Percentiles rank a stretch among this genome's conserved stretches.
Conservation (phyloP, 257 asterid species). For the Nicotiana undulata region DNA sequence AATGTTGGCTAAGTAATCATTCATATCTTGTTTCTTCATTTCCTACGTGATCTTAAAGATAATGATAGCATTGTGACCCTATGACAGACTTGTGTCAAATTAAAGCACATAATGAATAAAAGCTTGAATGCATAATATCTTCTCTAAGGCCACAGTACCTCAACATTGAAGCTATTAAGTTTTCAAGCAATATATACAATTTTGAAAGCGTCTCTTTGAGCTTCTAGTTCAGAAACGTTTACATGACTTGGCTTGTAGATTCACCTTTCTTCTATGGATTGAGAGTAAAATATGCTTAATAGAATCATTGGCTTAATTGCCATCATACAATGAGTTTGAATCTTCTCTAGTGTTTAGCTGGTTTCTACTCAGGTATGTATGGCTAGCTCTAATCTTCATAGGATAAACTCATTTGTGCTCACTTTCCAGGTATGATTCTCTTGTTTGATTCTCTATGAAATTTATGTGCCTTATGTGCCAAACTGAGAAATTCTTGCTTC, state of each 20-base stretch:
- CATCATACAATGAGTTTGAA: neutral
- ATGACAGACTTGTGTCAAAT: neutral
- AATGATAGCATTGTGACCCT: neutral
- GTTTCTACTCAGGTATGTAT: neutral
- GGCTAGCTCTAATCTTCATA: no score
- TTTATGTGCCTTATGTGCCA: no score
- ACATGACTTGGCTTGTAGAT: neutral
- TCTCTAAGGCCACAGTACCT: no score
- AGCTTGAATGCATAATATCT: no score
- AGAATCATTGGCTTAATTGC: neutral
- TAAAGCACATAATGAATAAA: neutral
- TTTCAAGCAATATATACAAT: neutral
- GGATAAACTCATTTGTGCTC: no score
- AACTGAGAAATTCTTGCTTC: no score
- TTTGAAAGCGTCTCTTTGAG: neutral
- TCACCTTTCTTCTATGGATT: neutral
- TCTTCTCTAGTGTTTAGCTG: neutral
- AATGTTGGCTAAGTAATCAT: no score
- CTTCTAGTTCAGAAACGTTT: neutral
- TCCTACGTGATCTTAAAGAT: neutral
- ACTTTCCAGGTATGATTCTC: no score
- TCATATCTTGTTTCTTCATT: no score
- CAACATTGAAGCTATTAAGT: neutral
- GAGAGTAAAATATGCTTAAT: neutral
- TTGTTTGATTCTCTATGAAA: no score